Base-by-base conservation (phyloP, 2,329 filamentous ascomycete species). In the Cylindrodendrum hubeiense region DNA sequence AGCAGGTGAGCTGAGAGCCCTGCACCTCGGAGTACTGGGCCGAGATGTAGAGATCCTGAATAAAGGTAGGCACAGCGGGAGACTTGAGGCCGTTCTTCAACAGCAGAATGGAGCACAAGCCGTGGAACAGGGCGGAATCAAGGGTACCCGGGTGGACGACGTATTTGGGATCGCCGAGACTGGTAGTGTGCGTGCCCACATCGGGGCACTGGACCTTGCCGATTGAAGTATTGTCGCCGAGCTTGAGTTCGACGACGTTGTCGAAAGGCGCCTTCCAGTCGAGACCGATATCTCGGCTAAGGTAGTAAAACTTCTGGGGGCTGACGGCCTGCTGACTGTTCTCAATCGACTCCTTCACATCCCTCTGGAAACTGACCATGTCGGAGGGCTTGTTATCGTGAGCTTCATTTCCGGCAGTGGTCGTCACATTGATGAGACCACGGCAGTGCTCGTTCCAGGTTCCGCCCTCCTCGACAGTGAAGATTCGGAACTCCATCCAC, bases 401-500 rank as follows among this genome's bases (percentile, higher is more conserved):
- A 34, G 10, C 24, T 28, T 51, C 47, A 34, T n/a, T 51, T 17
- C 47, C 47, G n/a, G 34, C 47, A 34, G 24, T 44, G n/a, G 47
- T 59, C 2, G 56, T 59, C 28, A 52, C 46, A 26, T 59, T 59
- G 37, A 59, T 59, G 17, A 59, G 49, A 22, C 63, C 63, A 41
- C 60, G 34, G 44, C 59, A 63, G 49, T 66, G 63, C 43, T 66
- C 59, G 19, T 50, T 66, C 63, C 63, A 66, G 7, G 26, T 34
- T 4, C 44, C 52, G 7, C 58, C 54, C 10, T 46, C 12, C 2
- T 39, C 43, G 24, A 60, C 60, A 19, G 63, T 63, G 33, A 63
- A 66, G 10, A 66, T 66, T 24, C 63, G 37, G 50, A 66, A 66
- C 26, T 66, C 63, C 37, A 56, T 63, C 63, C 63, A 66, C 9